Percentiles rank a stretch among this genome's conserved stretches.
These are phyloP conservation scores for Naematelia encephala DNA, from an alignment of 768 basidiomycete genomes.

Conservation along the genomic window DNA sequence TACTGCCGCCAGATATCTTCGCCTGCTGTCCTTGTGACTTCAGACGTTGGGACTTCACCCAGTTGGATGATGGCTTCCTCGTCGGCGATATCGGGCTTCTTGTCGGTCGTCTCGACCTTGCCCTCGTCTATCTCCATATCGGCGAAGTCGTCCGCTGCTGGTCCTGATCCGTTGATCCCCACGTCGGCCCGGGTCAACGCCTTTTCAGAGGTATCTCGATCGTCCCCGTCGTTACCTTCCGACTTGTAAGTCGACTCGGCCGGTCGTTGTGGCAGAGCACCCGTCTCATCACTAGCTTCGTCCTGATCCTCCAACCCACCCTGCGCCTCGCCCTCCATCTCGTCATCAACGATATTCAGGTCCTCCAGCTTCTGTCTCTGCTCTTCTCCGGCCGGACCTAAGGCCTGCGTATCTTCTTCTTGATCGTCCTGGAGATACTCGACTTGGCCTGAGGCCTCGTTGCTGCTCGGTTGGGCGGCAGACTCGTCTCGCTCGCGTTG, in stretches of 20 bases:
- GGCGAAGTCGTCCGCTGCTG: constrained; percentile 53
- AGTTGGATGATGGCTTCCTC: constrained; percentile 53
- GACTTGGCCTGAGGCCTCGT: constrained; percentile 53
- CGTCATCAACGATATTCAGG: constrained; percentile 69
- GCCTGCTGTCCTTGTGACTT: constrained; percentile 59
- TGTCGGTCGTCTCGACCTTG: constrained; percentile 39
- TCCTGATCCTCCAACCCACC: constrained; percentile 19
- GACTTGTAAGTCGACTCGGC: constrained; percentile 3
- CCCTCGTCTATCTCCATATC: constrained; percentile 41
- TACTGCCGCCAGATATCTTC: constrained; percentile 89
- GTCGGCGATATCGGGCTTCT: background rate
- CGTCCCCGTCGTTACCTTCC: constrained; percentile 11
- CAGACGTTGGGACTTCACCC: constrained; percentile 61
- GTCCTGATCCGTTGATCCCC: constrained; percentile 10
- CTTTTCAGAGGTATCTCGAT: constrained; percentile 45
- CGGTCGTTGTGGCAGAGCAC: constrained; percentile 13
- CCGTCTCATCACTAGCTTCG: constrained; percentile 9
- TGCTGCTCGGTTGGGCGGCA: constrained; percentile 19
- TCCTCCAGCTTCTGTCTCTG: constrained; percentile 76
- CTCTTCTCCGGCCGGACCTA: constrained; percentile 81
- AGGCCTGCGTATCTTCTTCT: constrained; percentile 72
- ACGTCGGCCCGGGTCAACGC: constrained; percentile 52
- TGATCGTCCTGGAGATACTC: constrained; percentile 67
- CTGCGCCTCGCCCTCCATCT: constrained; percentile 49
- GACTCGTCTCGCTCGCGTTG: constrained; percentile 49